Percentiles rank a stretch among this genome's conserved stretches.
These are phyloP conservation scores for Rhizopogon sp. DNA, from an alignment of 768 basidiomycete genomes.

Conservation along the genomic window DNA sequence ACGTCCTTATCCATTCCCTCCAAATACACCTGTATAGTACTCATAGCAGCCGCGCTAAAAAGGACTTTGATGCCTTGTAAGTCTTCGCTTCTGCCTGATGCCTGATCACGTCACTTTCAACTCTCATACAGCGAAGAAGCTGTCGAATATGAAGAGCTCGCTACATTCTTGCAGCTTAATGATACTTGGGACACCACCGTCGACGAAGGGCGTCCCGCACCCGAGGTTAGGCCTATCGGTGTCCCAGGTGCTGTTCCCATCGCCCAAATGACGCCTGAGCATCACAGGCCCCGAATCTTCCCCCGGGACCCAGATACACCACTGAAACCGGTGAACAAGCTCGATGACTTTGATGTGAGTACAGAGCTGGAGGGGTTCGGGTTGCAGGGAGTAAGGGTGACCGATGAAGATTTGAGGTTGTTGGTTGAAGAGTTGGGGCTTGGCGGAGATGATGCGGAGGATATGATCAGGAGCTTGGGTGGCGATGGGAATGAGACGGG, in stretches of 20 bases:
- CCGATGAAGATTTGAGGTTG: conserved; percentile 66
- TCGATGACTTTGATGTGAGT: conserved; percentile 57
- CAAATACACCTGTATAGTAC: neutral
- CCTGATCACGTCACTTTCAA: neutral
- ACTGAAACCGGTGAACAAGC: conserved; percentile 53
- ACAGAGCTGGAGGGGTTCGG: conserved; percentile 67
- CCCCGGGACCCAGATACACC: conserved; percentile 40
- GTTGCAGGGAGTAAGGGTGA: conserved; percentile 71
- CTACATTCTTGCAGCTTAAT: conserved; percentile 64
- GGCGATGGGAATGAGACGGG: conserved; percentile 17
- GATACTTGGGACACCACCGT: conserved; percentile 58
- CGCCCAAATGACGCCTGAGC: conserved; percentile 77
- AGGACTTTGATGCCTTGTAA: conserved; percentile 77
- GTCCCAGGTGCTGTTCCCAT: conserved; percentile 77
- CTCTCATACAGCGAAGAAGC: conserved; percentile 66
- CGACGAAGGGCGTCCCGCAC: conserved; percentile 57
- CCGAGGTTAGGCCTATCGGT: conserved; percentile 59
- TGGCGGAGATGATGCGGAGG: conserved; percentile 70
- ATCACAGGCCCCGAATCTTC: conserved; percentile 53
- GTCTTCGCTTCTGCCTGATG: conserved; percentile 18
- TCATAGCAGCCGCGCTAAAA: neutral
- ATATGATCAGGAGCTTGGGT: conserved; percentile 62
- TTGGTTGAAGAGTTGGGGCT: conserved; percentile 74
- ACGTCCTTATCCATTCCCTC: conserved; percentile 26
- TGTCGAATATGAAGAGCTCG: conserved; percentile 73